Percentiles rank a stretch among this genome's conserved stretches.
Evolutionary conservation across 352 stramenopile species (phyloP).

Genomic region (Pythium phragmiticola): DNA sequence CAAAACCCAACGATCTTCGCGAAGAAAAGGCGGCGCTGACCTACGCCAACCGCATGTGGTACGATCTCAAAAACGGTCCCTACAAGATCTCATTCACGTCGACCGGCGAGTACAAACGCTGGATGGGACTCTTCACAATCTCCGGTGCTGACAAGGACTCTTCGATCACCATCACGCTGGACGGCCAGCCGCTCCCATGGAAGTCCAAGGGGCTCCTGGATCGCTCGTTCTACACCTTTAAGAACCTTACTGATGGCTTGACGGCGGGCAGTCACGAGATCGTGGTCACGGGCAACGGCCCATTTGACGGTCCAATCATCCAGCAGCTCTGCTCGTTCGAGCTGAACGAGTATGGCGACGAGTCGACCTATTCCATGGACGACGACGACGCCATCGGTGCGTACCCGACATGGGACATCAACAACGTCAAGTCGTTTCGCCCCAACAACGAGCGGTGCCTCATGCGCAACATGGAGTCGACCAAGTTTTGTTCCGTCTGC

Average conservation of each 20-base stretch:
- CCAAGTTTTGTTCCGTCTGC: constrained; percentile 35
- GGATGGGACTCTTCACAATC: constrained; percentile 28
- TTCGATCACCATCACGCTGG: constrained; percentile 30
- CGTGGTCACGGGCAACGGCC: constrained; percentile 27
- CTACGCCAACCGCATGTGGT: constrained; percentile 39
- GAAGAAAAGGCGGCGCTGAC: constrained; percentile 31
- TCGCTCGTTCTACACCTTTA: constrained; percentile 33
- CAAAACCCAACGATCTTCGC: constrained; percentile 19
- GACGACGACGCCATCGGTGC: constrained; percentile 19
- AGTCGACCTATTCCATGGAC: not conserved
- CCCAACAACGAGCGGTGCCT: constrained; percentile 39
- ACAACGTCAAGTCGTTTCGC: constrained; percentile 32
- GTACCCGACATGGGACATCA: constrained; percentile 36
- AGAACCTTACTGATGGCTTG: constrained; percentile 23
- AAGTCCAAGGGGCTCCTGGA: constrained; percentile 31
- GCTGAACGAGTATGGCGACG: constrained; percentile 35
- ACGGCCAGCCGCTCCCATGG: constrained; percentile 28
- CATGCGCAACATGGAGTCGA: constrained; percentile 44
- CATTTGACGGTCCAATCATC: constrained; percentile 30
- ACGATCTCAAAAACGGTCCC: constrained; percentile 32
- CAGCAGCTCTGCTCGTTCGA: constrained; percentile 38
- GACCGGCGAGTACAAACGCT: constrained; percentile 34
- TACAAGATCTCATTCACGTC: constrained; percentile 37
- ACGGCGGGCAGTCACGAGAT: constrained; percentile 27
- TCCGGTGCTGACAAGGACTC: constrained; percentile 31